Conservation (phyloP, 768 basidiomycete species). For the Leccinum ochraceum region DNA sequence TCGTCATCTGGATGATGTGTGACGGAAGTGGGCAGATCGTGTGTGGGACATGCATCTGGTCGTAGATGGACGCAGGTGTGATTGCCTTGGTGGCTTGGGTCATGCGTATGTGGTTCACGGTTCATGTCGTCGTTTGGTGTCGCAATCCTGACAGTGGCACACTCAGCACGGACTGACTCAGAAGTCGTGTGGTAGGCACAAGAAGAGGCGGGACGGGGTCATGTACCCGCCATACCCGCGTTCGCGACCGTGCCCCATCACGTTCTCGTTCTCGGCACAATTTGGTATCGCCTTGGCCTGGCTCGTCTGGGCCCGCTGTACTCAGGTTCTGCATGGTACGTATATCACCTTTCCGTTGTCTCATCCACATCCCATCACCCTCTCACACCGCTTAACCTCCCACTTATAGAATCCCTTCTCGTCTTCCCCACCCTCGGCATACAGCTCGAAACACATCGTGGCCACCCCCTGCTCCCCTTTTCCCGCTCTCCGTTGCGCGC, state of each 20-base stretch:
- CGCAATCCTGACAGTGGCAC: too few species aligned
- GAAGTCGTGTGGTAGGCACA: neutral
- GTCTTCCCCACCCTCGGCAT: conserved; percentile 68
- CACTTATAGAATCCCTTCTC: conserved; percentile 63
- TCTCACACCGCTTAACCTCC: too few species aligned
- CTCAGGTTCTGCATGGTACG: neutral
- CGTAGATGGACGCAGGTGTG: too few species aligned
- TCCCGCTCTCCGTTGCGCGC: conserved; percentile 35
- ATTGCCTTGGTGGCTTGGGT: conserved; percentile 1
- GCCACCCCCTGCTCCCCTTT: conserved; percentile 41
- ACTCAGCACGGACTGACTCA: neutral
- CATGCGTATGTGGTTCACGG: neutral
- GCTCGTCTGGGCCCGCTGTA: neutral
- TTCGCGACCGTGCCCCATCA: neutral
- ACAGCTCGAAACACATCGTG: conserved; percentile 72
- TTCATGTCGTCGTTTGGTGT: neutral
- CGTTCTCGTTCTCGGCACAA: neutral
- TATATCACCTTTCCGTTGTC: too few species aligned
- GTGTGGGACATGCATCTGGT: conserved; percentile 32
- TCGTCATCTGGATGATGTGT: conserved; percentile 41
- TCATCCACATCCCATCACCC: too few species aligned
- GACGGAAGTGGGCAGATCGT: conserved; percentile 40
- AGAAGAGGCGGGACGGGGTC: neutral
- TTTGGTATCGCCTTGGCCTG: neutral
- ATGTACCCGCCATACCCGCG: too few species aligned